Percentiles rank a stretch among this genome's conserved stretches.
Conservation (phyloP, 768 basidiomycete genomes). For the Hysterangium stoloniferum region DNA sequence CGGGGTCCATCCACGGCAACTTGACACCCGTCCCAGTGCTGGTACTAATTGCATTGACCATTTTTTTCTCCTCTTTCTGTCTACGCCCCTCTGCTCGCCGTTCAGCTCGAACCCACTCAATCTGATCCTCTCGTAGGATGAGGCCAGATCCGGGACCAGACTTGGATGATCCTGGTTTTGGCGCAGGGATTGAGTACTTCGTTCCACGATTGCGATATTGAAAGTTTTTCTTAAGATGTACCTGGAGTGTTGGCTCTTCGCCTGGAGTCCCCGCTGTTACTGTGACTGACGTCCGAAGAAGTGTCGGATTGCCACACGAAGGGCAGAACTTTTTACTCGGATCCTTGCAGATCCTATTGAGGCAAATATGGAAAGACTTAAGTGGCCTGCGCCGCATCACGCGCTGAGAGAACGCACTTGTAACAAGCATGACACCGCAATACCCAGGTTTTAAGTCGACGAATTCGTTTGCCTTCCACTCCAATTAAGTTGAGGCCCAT, state of each 20-base stretch:
- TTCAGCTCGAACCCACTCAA: conserved; percentile 78
- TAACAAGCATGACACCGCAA: conserved; percentile 97
- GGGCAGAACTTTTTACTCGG: conserved; percentile 93
- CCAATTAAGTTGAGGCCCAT: conserved; percentile 89
- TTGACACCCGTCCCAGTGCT: conserved; percentile 41
- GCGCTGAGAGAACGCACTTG: conserved; percentile 63
- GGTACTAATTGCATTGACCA: conserved; percentile 49
- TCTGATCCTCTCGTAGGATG: conserved; percentile 89
- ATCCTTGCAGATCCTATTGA: conserved; percentile 91
- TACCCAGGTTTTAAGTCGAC: conserved; percentile 92
- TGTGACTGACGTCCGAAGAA: conserved; percentile 88
- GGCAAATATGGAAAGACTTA: background rate
- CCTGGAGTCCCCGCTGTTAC: conserved; percentile 48
- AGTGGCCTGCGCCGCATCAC: background rate
- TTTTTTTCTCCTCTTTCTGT: conserved; percentile 68
- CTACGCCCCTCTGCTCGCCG: conserved; percentile 65
- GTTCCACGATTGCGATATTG: conserved; percentile 90
- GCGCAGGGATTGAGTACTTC: conserved; percentile 85
- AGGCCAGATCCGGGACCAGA: conserved; percentile 73
- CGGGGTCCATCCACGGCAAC: conserved; percentile 89
- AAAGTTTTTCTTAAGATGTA: conserved; percentile 94
- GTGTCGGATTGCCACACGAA: conserved; percentile 88
- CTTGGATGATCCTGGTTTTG: conserved; percentile 85
- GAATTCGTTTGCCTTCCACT: conserved; percentile 83
- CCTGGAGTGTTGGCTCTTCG: conserved; percentile 64